Conservation (phyloP, 495 filamentous ascomycete genomes). For the Penicillium alfredii region DNA sequence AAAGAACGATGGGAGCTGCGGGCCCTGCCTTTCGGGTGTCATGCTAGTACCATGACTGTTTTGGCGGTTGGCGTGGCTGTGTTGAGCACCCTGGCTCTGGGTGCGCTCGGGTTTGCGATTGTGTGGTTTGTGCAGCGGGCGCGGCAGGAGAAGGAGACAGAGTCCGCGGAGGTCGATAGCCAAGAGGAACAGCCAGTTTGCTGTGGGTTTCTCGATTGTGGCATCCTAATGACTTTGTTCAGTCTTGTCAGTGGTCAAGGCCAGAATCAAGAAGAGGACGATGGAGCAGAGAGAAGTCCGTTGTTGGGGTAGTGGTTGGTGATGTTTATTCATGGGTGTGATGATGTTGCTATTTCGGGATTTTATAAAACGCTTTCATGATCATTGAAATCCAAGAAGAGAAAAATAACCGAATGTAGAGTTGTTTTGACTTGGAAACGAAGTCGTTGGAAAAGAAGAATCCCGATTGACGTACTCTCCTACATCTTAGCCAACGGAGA, state of each 20-base stretch:
- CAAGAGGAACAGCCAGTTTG: slow-evolving; percentile 4
- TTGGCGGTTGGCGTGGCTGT: slow-evolving; percentile 37
- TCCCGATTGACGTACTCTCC: no score
- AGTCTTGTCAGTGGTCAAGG: slow-evolving; percentile 3
- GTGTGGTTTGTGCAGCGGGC: slow-evolving; percentile 21
- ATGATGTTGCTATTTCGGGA: not conserved
- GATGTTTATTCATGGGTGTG: not conserved
- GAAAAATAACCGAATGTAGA: no score
- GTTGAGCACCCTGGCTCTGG: slow-evolving; percentile 26
- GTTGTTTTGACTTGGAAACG: no score
- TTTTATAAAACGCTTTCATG: no score
- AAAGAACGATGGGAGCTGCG: slow-evolving; percentile 51
- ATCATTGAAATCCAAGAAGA: no score
- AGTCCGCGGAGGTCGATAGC: slow-evolving; percentile 5
- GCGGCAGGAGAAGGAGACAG: slow-evolving; percentile 21
- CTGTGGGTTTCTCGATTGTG: slow-evolving; percentile 7
- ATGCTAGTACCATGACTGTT: slow-evolving; percentile 45
- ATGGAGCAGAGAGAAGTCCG: slow-evolving; percentile 26
- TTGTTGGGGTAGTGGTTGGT: slow-evolving; percentile 19
- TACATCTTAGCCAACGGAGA: not conserved
- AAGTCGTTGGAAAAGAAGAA: no score
- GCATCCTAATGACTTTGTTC: slow-evolving; percentile 6
- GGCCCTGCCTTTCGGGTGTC: slow-evolving; percentile 43
- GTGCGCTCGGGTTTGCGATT: slow-evolving; percentile 23
- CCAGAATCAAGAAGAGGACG: slow-evolving; percentile 4